Evolutionary conservation across 306 rosid species (phyloP).

Genomic region (Hylodesmum podocarpum): DNA sequence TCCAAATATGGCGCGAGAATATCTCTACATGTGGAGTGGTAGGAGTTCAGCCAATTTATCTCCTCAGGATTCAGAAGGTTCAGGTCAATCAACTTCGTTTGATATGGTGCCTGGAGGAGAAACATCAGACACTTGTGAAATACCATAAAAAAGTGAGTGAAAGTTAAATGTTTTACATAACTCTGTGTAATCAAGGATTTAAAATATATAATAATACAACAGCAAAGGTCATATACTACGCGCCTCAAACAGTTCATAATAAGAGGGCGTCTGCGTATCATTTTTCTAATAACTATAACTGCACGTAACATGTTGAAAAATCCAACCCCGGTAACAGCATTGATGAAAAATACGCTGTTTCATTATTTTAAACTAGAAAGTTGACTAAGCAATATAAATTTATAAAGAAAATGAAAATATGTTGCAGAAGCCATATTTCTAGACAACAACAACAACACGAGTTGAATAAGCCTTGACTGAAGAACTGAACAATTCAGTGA

Average conservation of each 20-base stretch:
- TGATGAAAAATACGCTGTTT: background rate
- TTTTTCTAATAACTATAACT: too few relatives aligned
- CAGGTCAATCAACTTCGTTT: conserved; percentile 75
- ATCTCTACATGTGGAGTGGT: conserved; percentile 75
- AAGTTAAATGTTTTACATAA: background rate
- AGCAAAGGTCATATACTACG: background rate
- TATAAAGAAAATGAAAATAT: background rate
- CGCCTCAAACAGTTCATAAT: background rate
- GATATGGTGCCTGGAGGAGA: conserved; percentile 80
- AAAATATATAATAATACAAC: background rate
- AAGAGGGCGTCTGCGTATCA: too few relatives aligned
- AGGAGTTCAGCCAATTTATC: conserved; percentile 78
- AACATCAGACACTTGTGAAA: conserved; percentile 25
- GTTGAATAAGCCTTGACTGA: background rate
- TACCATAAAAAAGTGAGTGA: background rate
- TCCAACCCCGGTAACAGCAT: too few relatives aligned
- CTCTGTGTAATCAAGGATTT: background rate
- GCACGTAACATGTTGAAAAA: too few relatives aligned
- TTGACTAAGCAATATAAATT: background rate
- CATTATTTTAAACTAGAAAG: background rate
- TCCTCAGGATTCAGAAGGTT: conserved; percentile 68
- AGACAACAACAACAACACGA: background rate
- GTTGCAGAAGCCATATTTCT: background rate
- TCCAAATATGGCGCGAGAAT: conserved; percentile 66
- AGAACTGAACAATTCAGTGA: background rate